Conservation (phyloP, 306 rosid genomes). For the Betula pendula region DNA sequence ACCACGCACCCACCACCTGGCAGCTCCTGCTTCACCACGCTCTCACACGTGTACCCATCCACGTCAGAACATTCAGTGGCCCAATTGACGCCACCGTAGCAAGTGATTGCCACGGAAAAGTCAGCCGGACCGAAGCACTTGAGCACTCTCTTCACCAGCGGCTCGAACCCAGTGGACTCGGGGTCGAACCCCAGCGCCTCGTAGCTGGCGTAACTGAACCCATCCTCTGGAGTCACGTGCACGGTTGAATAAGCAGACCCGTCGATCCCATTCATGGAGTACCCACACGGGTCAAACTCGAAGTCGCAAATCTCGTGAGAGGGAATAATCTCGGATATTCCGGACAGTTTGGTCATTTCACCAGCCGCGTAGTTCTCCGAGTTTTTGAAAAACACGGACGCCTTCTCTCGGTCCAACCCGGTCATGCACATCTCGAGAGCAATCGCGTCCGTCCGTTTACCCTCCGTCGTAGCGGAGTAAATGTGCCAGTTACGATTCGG, state of each 20-base stretch:
- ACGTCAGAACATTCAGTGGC: conserved; percentile 29
- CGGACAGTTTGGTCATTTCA: conserved; percentile 54
- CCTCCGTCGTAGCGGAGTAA: conserved; percentile 36
- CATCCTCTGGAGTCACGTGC: conserved; percentile 75
- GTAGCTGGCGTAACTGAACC: conserved; percentile 62
- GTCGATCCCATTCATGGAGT: conserved; percentile 66
- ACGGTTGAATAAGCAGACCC: conserved; percentile 57
- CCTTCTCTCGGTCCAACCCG: conserved; percentile 42
- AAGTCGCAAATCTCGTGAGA: conserved; percentile 50
- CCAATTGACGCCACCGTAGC: conserved; percentile 30
- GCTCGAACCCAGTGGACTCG: not conserved
- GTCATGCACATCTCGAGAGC: conserved; percentile 63
- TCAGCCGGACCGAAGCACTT: conserved; percentile 46
- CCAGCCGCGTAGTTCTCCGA: conserved; percentile 7
- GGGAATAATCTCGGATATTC: conserved; percentile 40
- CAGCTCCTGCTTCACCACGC: conserved; percentile 45
- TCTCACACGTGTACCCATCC: conserved; percentile 51
- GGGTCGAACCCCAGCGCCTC: conserved; percentile 47
- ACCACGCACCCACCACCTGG: conserved; percentile 43
- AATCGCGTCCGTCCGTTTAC: not conserved
- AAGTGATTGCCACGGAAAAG: conserved; percentile 51
- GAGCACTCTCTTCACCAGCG: conserved; percentile 29
- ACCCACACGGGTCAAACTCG: conserved; percentile 66
- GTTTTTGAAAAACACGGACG: conserved; percentile 53
- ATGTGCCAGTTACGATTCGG: conserved; percentile 59